Base-by-base conservation (phyloP, 768 basidiomycete species). In the Rhodosporidiobolus sp. region DNA sequence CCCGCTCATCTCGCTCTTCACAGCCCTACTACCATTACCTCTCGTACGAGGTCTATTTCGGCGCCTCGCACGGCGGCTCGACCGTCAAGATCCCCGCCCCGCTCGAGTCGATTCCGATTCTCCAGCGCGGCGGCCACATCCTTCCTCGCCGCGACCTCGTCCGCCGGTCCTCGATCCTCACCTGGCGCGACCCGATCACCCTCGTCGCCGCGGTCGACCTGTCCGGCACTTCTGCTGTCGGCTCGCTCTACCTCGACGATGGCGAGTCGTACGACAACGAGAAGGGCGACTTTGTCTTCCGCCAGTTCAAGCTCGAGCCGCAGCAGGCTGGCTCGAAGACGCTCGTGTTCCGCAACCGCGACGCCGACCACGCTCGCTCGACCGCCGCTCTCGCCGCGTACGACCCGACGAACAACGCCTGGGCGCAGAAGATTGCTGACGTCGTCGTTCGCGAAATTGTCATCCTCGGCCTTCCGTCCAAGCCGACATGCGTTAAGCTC, bases 1-100 rank as follows among this genome's bases (percentile, higher is more conserved):
- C n/a, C n/a, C n/a, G n/a, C 32, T 26, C 4, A 43, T 4, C 24
- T 32, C 17, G 54, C 20, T 45, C 12, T 20, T 34, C 66, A 6
- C 76, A 92, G 89, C 88, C 93, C 12, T 98, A 96, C 84, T 99
- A 98, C 79, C 88, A 97, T 83, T 98, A 97, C 82, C 90, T 93
- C 84, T 86, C 86, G 48, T 82, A 87, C 78, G 79, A 84, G 26
- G 83, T 87, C 53, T 88, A 92, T 82, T 88, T 85, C 49, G 89
- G 90, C 9, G 78, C 87, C 3, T 80, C 86, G 6, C 84, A 86
- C 58, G 89, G 90, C 71, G 88, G 87, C 30, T 34, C 76, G 71
- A 79, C 84, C 60, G 83, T 96, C 79, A 90, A 87, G 4, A 86
- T 96, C n/a, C 83, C 89, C 0, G 89, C 93, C 0, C 91, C 87